Evolutionary conservation across 306 rosid genomes (phyloP).

Genomic region (Lotus japonicus): DNA sequence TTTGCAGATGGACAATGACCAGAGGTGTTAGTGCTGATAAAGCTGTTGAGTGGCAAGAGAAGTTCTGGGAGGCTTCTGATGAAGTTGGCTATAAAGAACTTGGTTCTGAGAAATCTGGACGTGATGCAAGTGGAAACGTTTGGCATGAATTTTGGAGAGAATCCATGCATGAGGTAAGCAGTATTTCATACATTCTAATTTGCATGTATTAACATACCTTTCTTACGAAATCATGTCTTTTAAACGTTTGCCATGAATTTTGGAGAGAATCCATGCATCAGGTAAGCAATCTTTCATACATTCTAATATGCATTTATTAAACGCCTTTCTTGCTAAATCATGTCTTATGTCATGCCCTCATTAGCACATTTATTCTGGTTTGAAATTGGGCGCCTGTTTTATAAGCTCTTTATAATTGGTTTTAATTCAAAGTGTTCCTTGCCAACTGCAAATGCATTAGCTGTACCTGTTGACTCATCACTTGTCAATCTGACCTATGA

Average conservation of each 20-base stretch:
- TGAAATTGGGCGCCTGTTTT: neutral
- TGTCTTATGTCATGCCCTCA: neutral
- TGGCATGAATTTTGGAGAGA: conserved; percentile 97
- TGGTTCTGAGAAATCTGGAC: conserved; percentile 97
- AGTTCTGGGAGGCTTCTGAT: conserved; percentile 93
- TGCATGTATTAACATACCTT: neutral
- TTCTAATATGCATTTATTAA: neutral
- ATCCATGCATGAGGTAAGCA: conserved; percentile 71
- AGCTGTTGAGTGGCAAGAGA: conserved; percentile 81
- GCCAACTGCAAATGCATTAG: neutral
- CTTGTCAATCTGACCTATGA: neutral
- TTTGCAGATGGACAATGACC: conserved; percentile 80
- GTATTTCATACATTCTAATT: conserved; percentile 4
- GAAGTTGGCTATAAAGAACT: conserved; percentile 91
- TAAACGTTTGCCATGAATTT: conserved; percentile 88
- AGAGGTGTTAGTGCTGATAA: conserved; percentile 84
- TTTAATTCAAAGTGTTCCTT: neutral
- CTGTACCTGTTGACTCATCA: neutral
- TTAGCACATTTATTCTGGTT: neutral
- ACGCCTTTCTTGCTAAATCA: neutral
- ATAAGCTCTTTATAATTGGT: neutral
- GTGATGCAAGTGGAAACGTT: conserved; percentile 74
- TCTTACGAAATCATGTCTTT: neutral
- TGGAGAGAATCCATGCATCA: conserved; percentile 84
- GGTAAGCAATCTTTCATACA: conserved; percentile 42